Evolutionary conservation across 257 asterid genomes (phyloP).

Genomic region (Petunia secreta): DNA sequence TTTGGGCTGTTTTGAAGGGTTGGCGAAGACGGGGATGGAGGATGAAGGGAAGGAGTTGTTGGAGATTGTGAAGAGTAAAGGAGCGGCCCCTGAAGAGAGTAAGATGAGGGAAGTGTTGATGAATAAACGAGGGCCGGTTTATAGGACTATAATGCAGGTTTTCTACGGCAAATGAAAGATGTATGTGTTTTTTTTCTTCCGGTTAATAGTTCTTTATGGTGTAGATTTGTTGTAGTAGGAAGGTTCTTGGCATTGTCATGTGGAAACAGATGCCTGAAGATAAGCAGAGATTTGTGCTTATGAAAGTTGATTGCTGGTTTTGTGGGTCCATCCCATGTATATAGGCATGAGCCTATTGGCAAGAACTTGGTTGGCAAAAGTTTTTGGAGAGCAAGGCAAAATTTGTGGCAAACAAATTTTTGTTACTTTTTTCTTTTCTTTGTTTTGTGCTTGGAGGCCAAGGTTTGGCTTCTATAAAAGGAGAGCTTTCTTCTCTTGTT

Average conservation of each 20-base stretch:
- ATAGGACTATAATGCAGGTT: constrained; percentile 39
- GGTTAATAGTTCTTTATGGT: not conserved
- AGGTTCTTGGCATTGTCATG: not conserved
- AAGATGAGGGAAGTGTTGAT: constrained; percentile 55
- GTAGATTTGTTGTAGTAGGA: not conserved
- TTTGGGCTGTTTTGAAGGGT: constrained; percentile 54
- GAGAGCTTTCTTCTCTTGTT: too few relatives aligned
- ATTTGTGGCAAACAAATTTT: too few relatives aligned
- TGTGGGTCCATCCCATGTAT: too few relatives aligned
- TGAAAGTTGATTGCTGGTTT: not conserved
- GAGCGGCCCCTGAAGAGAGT: constrained; percentile 62
- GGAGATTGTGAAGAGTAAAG: constrained; percentile 67
- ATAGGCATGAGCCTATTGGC: too few relatives aligned
- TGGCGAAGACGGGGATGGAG: constrained; percentile 53
- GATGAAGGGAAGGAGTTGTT: constrained; percentile 58
- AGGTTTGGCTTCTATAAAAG: too few relatives aligned
- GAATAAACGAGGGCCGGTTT: constrained; percentile 47
- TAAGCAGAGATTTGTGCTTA: not conserved
- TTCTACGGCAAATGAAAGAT: constrained; percentile 50
- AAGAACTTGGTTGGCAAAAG: too few relatives aligned
- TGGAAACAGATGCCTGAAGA: not conserved
- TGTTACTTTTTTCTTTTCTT: too few relatives aligned
- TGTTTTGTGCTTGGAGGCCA: too few relatives aligned
- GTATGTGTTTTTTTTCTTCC: not conserved
- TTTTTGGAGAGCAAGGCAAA: too few relatives aligned